Percentiles rank a stretch among this genome's conserved stretches.
These are phyloP conservation scores for Fusarium hostae DNA, from an alignment of 2,329 filamentous ascomycete species.

Conservation along the genomic window DNA sequence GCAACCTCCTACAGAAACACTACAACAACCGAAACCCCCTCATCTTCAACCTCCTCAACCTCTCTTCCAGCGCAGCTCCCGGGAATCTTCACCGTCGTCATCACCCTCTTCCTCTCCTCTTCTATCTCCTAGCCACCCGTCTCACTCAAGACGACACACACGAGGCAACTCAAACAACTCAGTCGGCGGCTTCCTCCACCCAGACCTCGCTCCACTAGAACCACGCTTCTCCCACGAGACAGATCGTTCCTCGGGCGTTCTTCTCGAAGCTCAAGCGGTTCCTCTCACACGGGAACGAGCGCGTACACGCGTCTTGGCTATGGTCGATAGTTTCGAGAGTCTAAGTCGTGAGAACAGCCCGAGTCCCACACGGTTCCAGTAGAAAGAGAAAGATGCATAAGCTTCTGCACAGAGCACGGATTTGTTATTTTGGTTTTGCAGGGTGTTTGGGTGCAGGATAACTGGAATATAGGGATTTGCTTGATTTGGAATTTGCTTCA, in stretches of 20 bases:
- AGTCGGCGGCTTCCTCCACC: conserved; percentile 30
- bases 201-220: conserved; percentile 37
- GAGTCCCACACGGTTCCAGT: conserved; percentile 50
- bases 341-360: conserved; percentile 57
- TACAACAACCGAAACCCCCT: conserved; percentile 19
- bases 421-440: conserved; percentile 21
- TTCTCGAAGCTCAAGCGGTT: conserved; percentile 61
- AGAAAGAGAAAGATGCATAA: background rate
- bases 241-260: conserved; percentile 48
- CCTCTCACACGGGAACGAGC: conserved; percentile 52
- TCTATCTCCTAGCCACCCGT: conserved; percentile 17
- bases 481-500: conserved; percentile 4
- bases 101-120: conserved; percentile 24
- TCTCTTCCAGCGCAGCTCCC: conserved; percentile 34
- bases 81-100: conserved; percentile 22
- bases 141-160: conserved; percentile 16
- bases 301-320: conserved; percentile 60
- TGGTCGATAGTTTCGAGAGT: conserved; percentile 67
- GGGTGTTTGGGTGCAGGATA: conserved; percentile 35
- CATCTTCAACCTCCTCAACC: conserved; percentile 35
- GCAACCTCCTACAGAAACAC: background rate
- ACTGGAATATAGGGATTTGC: conserved; percentile 5
- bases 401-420: background rate
- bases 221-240: conserved; percentile 45
- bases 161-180: conserved; percentile 30